A percentile compares a stretch with the other conserved stretches of the same genome.
phyloP scores from a whole-genome alignment of 495 filamentous ascomycete species.

The Viridothelium virens region DNA sequence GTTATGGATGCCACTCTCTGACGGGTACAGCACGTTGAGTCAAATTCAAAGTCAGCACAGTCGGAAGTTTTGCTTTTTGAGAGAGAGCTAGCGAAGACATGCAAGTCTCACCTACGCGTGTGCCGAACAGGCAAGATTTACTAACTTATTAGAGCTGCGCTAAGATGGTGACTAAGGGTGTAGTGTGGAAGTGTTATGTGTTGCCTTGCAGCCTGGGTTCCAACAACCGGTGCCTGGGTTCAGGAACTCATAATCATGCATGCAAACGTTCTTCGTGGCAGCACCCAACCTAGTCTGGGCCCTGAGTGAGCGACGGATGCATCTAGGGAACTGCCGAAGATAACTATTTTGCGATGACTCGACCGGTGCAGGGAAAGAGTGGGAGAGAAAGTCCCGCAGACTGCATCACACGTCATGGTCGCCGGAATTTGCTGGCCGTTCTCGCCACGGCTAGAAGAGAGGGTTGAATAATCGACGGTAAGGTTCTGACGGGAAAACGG shows the following conservation, averaged over 20 bases:
- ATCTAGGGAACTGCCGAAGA: neutral
- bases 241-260: neutral
- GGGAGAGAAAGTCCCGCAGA: neutral
- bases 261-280: neutral
- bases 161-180: neutral
- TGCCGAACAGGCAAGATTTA: neutral
- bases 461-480: neutral
- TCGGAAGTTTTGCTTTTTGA: neutral
- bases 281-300: neutral
- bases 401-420: constrained; percentile 2
- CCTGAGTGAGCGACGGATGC: neutral
- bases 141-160: neutral
- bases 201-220: constrained; percentile 1
- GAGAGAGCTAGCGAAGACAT: neutral
- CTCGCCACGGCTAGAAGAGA: neutral
- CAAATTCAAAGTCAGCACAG: neutral
- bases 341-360: constrained; percentile 5
- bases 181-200: neutral
- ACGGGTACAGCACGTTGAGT: neutral
- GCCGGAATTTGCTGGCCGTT: neutral
- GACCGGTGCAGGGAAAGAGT: neutral
- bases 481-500: neutral
- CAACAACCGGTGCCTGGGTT: constrained; percentile 1
- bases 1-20: neutral
- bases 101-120: neutral